Evolutionary conservation across 2,329 filamentous ascomycete species (phyloP), one percentile per base, ranked within the genome.

Genomic region (Xylariales sp.): DNA sequence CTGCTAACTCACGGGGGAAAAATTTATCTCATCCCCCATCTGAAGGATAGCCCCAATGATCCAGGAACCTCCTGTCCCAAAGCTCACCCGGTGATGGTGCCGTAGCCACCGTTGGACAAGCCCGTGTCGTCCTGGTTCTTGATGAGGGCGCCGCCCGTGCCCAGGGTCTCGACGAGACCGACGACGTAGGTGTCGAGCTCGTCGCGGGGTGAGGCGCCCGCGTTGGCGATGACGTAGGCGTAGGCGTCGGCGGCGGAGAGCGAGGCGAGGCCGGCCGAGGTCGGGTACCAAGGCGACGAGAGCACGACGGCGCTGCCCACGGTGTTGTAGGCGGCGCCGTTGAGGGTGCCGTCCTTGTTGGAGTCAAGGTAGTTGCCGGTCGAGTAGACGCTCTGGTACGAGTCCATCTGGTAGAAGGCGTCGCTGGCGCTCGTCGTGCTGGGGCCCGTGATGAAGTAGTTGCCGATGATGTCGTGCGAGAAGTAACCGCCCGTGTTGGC

Each of bases 401-500:
- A 55, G 36, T 68, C 57, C 4, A 55, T 46, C 36, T 70, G 66
- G 41, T 63, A 63, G 42, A 59, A 68, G 40, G 68, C 66, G 20
- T 55, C 56, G 28, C 59, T 47, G 4, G 62, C 55, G 3, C 56
- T 56, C 13, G 47, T 57, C 4, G 63, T 68, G 29, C 56, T 60
- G 1, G 66, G 66, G 0, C 66, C 66, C 3, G 55, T 56, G 39
- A 69, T 63, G 51, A 69, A 70, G 49, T 69, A 67, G 42, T 69
- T 69, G 19, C 62, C 61, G 17, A 69, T 55, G 27, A 70, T 62
- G 27, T 69, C 65, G 21, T 49, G 46, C 2, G 39, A 40, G 19
- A 49, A 49, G 8, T 20, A 30, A 2, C 45, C 46, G 16, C 46
- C 41, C 3, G 46, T 47, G 37, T 49, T 42, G 3, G 31, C 46